A percentile compares a stretch with the other conserved stretches of the same genome.
phyloP scores from a whole-genome alignment of 2,329 filamentous ascomycete genomes.

The Teratosphaeria pseudoeucalypti region DNA sequence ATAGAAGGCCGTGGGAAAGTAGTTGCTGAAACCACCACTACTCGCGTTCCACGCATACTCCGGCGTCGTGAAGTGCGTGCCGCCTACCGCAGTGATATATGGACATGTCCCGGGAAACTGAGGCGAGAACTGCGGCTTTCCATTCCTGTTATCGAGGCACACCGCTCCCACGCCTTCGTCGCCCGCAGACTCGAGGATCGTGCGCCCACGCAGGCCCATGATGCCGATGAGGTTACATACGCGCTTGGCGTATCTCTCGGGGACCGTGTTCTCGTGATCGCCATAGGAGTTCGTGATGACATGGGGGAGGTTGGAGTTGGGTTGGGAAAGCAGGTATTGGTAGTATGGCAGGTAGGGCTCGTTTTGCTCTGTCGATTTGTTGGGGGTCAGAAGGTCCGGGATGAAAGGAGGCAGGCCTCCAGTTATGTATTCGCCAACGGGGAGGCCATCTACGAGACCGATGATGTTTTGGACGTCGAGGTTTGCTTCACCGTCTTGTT shows the following conservation, averaged over 20 bases:
- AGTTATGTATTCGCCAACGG: conserved; percentile 48
- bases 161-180: conserved; percentile 46
- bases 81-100: conserved; percentile 37
- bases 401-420: conserved; percentile 44
- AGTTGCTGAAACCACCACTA: conserved; percentile 34
- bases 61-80: conserved; percentile 29
- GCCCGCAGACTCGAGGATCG: conserved; percentile 50
- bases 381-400: conserved; percentile 31
- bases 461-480: conserved; percentile 54
- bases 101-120: conserved; percentile 36
- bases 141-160: conserved; percentile 33
- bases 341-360: conserved; percentile 58
- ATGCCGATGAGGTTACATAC: conserved; percentile 55
- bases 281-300: conserved; percentile 56
- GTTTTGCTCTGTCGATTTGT: conserved; percentile 42
- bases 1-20: conserved; percentile 33
- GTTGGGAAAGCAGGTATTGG: conserved; percentile 44
- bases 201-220: conserved; percentile 52
- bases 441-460: conserved; percentile 43
- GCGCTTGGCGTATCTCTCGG: conserved; percentile 47
- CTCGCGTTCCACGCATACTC: conserved; percentile 22
- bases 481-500: conserved; percentile 43
- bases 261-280: conserved; percentile 53
- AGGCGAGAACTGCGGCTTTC: conserved; percentile 24
- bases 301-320: conserved; percentile 42